phyloP scores from a whole-genome alignment of 179 eudicot species.

The Monotropa hypopitys region DNA sequence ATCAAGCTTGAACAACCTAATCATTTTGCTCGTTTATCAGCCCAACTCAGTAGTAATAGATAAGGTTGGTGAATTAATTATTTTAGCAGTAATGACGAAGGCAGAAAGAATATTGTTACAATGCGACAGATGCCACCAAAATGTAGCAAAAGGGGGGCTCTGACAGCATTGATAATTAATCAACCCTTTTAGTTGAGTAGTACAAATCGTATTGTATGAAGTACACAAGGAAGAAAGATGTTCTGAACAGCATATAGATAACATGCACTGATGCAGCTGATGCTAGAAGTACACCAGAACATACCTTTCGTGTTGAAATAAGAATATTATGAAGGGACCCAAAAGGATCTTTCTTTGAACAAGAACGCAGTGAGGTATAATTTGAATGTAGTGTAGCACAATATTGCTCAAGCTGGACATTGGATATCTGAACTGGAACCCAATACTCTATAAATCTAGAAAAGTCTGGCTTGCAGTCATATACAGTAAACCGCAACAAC shows the following conservation, averaged over 20 bases:
- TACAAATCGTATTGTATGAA: not conserved
- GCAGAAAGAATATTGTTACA: not conserved
- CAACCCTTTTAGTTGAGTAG: not conserved
- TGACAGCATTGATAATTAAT: not conserved
- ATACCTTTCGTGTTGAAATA: slow-evolving; percentile 60
- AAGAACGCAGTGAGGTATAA: slow-evolving; percentile 35
- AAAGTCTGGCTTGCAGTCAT: slow-evolving; percentile 23
- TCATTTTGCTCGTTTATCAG: no score
- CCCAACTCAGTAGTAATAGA: not conserved
- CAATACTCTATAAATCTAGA: slow-evolving; percentile 69
- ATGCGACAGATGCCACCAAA: not conserved
- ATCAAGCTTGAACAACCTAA: no score
- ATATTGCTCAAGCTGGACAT: slow-evolving; percentile 89
- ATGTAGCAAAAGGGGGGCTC: not conserved
- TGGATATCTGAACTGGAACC: slow-evolving; percentile 74
- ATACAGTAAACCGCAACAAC: slow-evolving; percentile 31
- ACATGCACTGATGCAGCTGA: slow-evolving; percentile 3
- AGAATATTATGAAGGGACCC: slow-evolving; percentile 57
- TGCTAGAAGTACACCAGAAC: slow-evolving; percentile 3
- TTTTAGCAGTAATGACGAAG: not conserved
- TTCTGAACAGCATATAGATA: not conserved
- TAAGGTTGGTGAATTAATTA: not conserved
- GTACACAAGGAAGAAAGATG: not conserved
- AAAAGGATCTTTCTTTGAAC: slow-evolving; percentile 43
- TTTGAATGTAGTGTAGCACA: slow-evolving; percentile 53